Base-by-base conservation (phyloP, 495 filamentous ascomycete species). In the Xylaria sp. region DNA sequence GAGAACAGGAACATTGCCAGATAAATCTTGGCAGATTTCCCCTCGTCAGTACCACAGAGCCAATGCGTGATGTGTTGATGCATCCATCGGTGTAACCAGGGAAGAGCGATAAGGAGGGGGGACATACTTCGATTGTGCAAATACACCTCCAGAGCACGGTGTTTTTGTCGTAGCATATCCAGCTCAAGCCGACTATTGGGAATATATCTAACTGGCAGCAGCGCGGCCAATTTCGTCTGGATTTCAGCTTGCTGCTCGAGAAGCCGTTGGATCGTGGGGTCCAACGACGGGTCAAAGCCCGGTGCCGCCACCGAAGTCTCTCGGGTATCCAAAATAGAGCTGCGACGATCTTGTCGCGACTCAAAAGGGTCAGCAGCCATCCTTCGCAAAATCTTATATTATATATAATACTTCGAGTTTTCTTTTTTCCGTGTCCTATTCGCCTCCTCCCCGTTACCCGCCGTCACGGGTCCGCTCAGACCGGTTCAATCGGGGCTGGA, bases 221-320 rank as follows among this genome's bases (percentile, higher is more conserved):
- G 69, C 69, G 77, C 80, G 66, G 80, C 81, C 63, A 85, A 78
- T 74, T 80, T 82, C 55, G 82, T 80, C 75, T 85, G 80, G 72
- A 86, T 85, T 69, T 85, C 84, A 74, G 79, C 82, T 77, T 83
- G 83, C 75, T 85, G 83, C 57, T 83, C 82, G 57, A 86, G 75
- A 55, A 86, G 73, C 41, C 79, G 77, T 76, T 77, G 79, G 76
- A 86, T 82, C 75, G 81, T 76, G 71, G 83, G 80, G 65, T 85
- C 83, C 73, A 84, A 71, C 62, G 80, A 79, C 53, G 80, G 75
- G 70, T 85, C 83, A 72, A 75, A 68, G 46, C 73, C 71, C 67
- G 72, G 77, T 73, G 74, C 69, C 72, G 72, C 69, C 72, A 75
- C 75, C 74, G 76, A 73, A 68, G 68, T 61, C 53, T 78, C 77